These are phyloP conservation scores for Tetrapisispora taiwanensis DNA, from an alignment of 805 yeast species.

Conservation along the genomic window DNA sequence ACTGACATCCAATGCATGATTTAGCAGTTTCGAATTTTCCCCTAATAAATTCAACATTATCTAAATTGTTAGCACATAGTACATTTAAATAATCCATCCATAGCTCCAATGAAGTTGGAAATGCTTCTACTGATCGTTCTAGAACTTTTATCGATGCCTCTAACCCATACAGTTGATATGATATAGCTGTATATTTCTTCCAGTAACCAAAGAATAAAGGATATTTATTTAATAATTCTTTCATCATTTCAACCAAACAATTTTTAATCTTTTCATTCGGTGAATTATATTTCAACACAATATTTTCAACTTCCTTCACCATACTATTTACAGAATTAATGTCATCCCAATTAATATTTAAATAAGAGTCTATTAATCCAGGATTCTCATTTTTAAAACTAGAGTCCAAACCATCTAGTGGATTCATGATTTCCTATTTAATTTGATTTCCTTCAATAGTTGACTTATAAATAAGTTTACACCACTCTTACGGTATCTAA, in stretches of 20 bases:
- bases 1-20: conserved; percentile 52
- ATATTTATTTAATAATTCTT: conserved; percentile 38
- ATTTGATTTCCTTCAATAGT: neutral
- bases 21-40: conserved; percentile 41
- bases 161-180: conserved; percentile 47
- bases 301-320: conserved; percentile 27
- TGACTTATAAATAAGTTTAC: too few relatives aligned
- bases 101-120: conserved; percentile 51
- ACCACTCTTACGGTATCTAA: too few relatives aligned
- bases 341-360: conserved; percentile 25
- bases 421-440: conserved; percentile 2
- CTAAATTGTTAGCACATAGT: conserved; percentile 34
- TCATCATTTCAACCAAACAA: conserved; percentile 30
- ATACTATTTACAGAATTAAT: conserved; percentile 34
- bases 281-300: conserved; percentile 27
- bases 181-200: conserved; percentile 49
- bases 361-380: conserved; percentile 15
- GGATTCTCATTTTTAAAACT: conserved; percentile 22
- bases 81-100: conserved; percentile 61
- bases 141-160: conserved; percentile 39
- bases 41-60: conserved; percentile 29
- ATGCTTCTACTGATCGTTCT: conserved; percentile 35
- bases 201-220: conserved; percentile 56
- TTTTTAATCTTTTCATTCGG: conserved; percentile 26
- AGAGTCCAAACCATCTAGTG: conserved; percentile 15